Conservation (phyloP, 1,284 basidiomycete species). For the Ceratobasidium sp. region DNA sequence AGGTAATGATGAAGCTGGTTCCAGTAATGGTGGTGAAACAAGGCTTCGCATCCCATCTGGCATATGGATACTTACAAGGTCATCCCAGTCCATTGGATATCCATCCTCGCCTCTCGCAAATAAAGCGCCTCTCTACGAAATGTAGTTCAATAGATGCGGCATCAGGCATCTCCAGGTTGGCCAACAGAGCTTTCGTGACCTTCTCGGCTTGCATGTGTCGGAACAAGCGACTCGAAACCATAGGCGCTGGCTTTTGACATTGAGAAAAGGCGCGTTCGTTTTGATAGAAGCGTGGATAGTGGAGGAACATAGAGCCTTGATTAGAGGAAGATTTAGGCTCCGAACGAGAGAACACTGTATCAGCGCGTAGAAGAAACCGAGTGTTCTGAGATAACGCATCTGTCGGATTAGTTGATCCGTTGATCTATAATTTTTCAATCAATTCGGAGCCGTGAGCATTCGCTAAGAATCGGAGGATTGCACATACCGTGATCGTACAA, state of each 20-base stretch:
- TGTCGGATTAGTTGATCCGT: neutral
- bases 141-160: neutral
- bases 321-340: neutral
- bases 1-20: too few relatives aligned
- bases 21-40: too few relatives aligned
- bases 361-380: constrained; percentile 7
- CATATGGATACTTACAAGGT: neutral
- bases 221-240: neutral
- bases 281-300: neutral
- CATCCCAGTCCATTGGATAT: neutral
- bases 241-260: neutral
- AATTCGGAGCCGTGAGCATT: too few relatives aligned
- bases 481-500: neutral
- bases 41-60: too few relatives aligned
- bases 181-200: neutral
- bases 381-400: neutral
- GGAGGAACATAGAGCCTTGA: neutral
- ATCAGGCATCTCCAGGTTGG: neutral
- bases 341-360: neutral
- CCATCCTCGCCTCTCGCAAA: neutral
- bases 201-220: neutral
- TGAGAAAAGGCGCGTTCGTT: neutral
- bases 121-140: neutral
- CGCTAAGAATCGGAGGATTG: too few relatives aligned
- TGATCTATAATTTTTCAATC: too few relatives aligned